A percentile compares a stretch with the other conserved stretches of the same genome.
Evolutionary conservation across 352 stramenopile genomes (phyloP).

Genomic region (Pythium diclinum): DNA sequence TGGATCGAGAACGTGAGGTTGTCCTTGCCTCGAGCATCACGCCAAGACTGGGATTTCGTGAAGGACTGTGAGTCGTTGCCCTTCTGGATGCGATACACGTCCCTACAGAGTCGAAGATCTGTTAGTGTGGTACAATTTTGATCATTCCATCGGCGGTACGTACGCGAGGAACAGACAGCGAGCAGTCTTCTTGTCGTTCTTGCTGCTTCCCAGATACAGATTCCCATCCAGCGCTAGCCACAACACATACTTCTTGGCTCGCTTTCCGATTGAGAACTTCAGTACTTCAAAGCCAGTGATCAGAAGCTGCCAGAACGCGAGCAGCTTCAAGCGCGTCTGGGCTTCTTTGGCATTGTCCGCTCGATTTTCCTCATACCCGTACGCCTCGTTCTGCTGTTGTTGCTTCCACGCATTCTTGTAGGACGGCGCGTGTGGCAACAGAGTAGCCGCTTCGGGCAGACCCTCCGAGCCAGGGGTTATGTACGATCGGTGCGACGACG

Average conservation of each 20-base stretch:
- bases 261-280: conserved; percentile 49
- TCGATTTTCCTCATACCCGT: conserved; percentile 25
- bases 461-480: neutral
- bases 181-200: conserved; percentile 41
- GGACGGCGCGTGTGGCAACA: conserved; percentile 30
- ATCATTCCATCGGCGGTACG: no score
- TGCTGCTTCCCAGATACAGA: conserved; percentile 40
- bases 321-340: conserved; percentile 36
- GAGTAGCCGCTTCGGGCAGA: conserved; percentile 33
- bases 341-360: conserved; percentile 30
- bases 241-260: conserved; percentile 41
- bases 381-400: conserved; percentile 26
- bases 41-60: conserved; percentile 49
- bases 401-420: conserved; percentile 19
- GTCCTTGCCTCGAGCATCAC: conserved; percentile 40
- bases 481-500: conserved; percentile 12
- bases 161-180: conserved; percentile 48
- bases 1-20: conserved; percentile 52
- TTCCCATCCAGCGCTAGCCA: conserved; percentile 47
- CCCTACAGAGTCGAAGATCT: conserved; percentile 20
- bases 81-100: conserved; percentile 44
- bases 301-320: conserved; percentile 57
- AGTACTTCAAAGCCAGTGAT: conserved; percentile 54
- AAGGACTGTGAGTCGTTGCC: conserved; percentile 44
- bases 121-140: neutral